Evolutionary conservation across 768 basidiomycete species (phyloP).

Genomic region (Cytidiella melzeri): DNA sequence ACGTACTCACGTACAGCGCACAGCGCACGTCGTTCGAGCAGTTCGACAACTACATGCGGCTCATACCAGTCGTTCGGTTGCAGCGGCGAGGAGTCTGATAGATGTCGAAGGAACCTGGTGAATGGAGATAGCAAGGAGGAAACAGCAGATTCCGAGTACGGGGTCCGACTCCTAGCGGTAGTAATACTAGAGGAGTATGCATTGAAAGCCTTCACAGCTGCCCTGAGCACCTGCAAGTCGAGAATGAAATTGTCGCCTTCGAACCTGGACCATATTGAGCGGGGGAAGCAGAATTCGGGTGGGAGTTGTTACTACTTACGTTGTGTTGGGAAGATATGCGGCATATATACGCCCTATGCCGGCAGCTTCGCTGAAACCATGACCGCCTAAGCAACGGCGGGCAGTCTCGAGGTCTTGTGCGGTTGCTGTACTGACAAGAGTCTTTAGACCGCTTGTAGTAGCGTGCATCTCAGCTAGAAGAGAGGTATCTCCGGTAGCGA

Average conservation of each 20-base stretch:
- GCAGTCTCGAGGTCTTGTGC: constrained; percentile 59
- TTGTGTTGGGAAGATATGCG: constrained; percentile 57
- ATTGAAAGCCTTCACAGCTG: constrained; percentile 56
- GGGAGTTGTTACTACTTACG: too few species aligned
- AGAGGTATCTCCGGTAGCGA: constrained; percentile 51
- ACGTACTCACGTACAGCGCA: constrained; percentile 43
- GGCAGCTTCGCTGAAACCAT: constrained; percentile 66
- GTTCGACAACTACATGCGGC: constrained; percentile 33
- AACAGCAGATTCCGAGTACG: constrained; percentile 5
- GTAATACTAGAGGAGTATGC: constrained; percentile 26
- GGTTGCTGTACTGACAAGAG: constrained; percentile 44
- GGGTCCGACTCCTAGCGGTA: too few species aligned
- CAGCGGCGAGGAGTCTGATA: constrained; percentile 18
- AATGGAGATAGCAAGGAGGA: constrained; percentile 38
- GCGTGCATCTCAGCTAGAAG: constrained; percentile 71
- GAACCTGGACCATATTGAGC: too few species aligned
- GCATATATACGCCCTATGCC: constrained; percentile 63
- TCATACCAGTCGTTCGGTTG: constrained; percentile 31
- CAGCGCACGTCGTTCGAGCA: constrained; percentile 66
- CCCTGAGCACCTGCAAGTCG: constrained; percentile 67
- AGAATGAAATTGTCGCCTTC: constrained; percentile 81
- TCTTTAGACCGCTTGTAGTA: constrained; percentile 63
- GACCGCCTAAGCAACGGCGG: constrained; percentile 69
- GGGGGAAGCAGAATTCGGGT: too few species aligned
- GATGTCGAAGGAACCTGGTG: constrained; percentile 49